Evolutionary conservation across 345 rosid species (phyloP).

Genomic region (Eucalyptus cloeziana): DNA sequence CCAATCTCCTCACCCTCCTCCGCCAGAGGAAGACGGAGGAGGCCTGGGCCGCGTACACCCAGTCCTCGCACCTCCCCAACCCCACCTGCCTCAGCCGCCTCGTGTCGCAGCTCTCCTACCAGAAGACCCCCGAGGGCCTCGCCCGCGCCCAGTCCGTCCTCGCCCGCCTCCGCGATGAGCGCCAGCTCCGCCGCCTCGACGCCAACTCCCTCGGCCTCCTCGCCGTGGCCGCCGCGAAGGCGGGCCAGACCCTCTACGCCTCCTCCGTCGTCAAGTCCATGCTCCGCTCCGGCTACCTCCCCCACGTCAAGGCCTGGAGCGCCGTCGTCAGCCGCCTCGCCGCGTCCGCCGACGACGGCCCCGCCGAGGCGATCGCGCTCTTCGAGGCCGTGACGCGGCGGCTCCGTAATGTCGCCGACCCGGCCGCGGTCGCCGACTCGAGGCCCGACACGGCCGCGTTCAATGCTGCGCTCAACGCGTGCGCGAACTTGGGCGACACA

Average conservation of each 20-base stretch:
- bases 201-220: constrained; percentile 89
- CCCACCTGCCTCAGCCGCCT: constrained; percentile 91
- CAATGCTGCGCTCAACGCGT: constrained; percentile 76
- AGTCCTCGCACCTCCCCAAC: constrained; percentile 49
- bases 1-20: constrained; percentile 57
- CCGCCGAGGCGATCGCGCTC: constrained; percentile 44
- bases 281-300: constrained; percentile 89
- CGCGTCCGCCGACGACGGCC: constrained; percentile 55
- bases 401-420: constrained; percentile 34
- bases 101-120: constrained; percentile 74
- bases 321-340: constrained; percentile 74
- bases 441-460: constrained; percentile 78
- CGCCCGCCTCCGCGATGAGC: constrained; percentile 86
- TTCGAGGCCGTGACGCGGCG: constrained; percentile 42
- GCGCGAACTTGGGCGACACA: constrained; percentile 67
- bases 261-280: constrained; percentile 68
- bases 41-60: constrained; percentile 70
- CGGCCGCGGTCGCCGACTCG: constrained; percentile 34
- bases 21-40: constrained; percentile 65
- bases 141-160: constrained; percentile 79
- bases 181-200: constrained; percentile 85
- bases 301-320: constrained; percentile 87
- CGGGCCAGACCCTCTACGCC: constrained; percentile 69
- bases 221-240: constrained; percentile 63
- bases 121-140: constrained; percentile 35